A percentile compares a stretch with the other conserved stretches of the same genome.
These are phyloP conservation scores for Russula sp. DNA, from an alignment of 768 basidiomycete species.

Conservation along the genomic window DNA sequence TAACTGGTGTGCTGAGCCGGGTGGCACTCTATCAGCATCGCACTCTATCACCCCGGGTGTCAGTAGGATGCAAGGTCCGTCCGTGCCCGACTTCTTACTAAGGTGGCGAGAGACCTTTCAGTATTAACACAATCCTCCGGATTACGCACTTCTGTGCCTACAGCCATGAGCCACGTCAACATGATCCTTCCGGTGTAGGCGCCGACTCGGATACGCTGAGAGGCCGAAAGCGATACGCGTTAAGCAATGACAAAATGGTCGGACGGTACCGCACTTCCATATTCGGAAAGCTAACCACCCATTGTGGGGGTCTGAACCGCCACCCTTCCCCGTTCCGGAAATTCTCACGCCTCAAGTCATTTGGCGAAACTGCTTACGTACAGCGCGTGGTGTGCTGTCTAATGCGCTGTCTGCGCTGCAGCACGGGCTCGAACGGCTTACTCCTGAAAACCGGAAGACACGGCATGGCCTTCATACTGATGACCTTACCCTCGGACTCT, in stretches of 20 bases:
- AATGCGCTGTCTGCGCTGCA: not conserved
- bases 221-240: not conserved
- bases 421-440: not conserved
- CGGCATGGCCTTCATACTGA: not conserved
- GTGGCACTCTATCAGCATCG: not conserved
- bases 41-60: not conserved
- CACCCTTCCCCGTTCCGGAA: not conserved
- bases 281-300: not conserved
- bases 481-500: not conserved
- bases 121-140: not conserved
- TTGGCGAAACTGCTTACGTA: conserved; percentile 1
- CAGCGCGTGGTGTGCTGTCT: not conserved
- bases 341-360: not conserved
- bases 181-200: conserved; percentile 11
- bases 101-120: not conserved
- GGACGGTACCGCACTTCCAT: not conserved
- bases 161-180: not conserved
- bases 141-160: not conserved
- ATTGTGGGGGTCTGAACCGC: not conserved
- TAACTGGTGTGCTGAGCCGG: not conserved
- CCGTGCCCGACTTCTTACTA: not conserved
- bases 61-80: not conserved
- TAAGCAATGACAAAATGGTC: conserved; percentile 10
- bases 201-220: not conserved
- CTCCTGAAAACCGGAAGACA: not conserved